phyloP scores from a whole-genome alignment of 106 monocot species.

The Alisma plantagoaquatica region DNA sequence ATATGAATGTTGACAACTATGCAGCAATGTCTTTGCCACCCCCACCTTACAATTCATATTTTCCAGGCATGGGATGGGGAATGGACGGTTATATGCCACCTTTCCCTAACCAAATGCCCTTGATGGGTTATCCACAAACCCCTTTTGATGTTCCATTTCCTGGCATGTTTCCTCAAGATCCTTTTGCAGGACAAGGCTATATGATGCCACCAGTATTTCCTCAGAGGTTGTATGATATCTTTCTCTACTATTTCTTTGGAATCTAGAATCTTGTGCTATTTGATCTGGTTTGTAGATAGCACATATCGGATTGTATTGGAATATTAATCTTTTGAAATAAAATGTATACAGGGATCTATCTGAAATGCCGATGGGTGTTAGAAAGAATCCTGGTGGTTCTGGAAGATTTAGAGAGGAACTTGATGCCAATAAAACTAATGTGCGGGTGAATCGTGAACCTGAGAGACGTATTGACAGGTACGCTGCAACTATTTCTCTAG shows the following conservation, averaged over 20 bases:
- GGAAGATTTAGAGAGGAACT: conserved; percentile 50
- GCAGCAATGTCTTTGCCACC: conserved; percentile 54
- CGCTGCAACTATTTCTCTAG: too few species aligned
- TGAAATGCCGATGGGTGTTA: conserved; percentile 44
- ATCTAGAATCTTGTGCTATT: too few species aligned
- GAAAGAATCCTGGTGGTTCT: conserved; percentile 46
- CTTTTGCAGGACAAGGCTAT: conserved; percentile 60
- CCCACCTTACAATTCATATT: conserved; percentile 53
- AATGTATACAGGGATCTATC: conserved; percentile 46
- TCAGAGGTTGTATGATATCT: conserved; percentile 57
- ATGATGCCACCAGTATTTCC: conserved; percentile 73
- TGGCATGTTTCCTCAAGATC: conserved; percentile 67
- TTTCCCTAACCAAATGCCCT: conserved; percentile 60
- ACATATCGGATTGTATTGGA: too few species aligned
- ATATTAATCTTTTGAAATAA: too few species aligned
- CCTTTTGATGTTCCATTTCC: conserved; percentile 70
- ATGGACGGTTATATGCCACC: conserved; percentile 64
- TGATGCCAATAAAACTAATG: conserved; percentile 58
- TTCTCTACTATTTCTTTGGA: too few species aligned
- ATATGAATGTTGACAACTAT: conserved; percentile 52
- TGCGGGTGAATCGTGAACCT: conserved; percentile 43
- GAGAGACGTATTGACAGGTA: conserved; percentile 63
- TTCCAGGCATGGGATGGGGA: conserved; percentile 51
- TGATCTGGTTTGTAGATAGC: too few species aligned
- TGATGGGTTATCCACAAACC: conserved; percentile 65